A percentile compares a stretch with the other conserved stretches of the same genome.
Conservation (phyloP, 148 eudicot genomes). For the Heliosperma pusillum region DNA sequence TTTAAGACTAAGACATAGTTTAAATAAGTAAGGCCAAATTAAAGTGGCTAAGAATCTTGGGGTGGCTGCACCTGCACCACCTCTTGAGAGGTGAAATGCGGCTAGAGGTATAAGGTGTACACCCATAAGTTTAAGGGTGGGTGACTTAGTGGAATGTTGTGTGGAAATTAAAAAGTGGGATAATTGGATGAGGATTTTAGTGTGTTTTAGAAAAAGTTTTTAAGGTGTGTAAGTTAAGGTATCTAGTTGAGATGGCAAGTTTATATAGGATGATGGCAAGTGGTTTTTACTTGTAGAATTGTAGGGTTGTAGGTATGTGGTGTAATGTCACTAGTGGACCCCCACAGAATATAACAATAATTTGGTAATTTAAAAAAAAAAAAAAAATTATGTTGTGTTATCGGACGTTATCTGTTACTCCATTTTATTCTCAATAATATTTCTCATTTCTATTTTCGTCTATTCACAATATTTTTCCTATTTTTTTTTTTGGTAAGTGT, state of each 20-base stretch:
- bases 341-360: neutral
- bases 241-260: neutral
- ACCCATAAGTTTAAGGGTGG: conserved; percentile 20
- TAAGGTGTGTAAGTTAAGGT: neutral
- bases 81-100: conserved; percentile 21
- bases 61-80: conserved; percentile 15
- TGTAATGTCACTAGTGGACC: neutral
- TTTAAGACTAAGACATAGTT: conserved; percentile 20
- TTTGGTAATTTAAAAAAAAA: no score
- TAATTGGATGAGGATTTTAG: neutral
- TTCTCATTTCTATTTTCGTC: no score
- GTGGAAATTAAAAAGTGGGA: neutral
- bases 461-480: no score
- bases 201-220: neutral
- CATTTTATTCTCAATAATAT: no score
- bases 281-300: neutral
- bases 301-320: neutral
- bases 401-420: no score
- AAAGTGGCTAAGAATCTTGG: conserved; percentile 19
- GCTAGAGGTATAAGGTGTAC: conserved; percentile 23
- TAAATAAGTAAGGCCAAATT: conserved; percentile 26
- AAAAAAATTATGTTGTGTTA: no score
- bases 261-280: neutral
- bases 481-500: no score
- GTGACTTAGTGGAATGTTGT: neutral